A percentile compares a stretch with the other conserved stretches of the same genome.
These are phyloP conservation scores for Pyrenophora teres DNA, from an alignment of 2,329 filamentous ascomycete genomes.

Conservation along the genomic window DNA sequence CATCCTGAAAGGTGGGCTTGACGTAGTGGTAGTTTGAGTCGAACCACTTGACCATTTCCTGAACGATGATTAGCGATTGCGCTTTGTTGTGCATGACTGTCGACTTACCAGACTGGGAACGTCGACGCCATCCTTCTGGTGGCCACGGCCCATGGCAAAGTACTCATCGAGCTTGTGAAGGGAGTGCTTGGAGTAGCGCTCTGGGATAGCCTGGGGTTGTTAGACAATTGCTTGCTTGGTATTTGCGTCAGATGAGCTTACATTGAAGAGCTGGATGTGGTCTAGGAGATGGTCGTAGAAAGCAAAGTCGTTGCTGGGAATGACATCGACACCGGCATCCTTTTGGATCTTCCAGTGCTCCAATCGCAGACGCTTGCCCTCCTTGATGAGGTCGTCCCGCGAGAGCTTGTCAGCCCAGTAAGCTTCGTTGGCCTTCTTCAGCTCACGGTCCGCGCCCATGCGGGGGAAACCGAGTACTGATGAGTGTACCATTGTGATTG, in stretches of 20 bases:
- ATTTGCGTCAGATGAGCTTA: conserved; percentile 55
- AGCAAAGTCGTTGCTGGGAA: conserved; percentile 99
- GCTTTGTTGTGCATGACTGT: not conserved
- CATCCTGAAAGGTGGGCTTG: conserved; percentile 96
- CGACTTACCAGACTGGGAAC: conserved; percentile 74
- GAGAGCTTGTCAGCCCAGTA: conserved; percentile 97
- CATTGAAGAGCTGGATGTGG: conserved; percentile 97
- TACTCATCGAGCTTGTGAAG: conserved; percentile 92
- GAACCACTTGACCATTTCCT: conserved; percentile 99
- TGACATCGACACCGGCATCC: conserved; percentile 94
- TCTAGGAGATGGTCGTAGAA: conserved; percentile 97
- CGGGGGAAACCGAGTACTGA: conserved; percentile 97
- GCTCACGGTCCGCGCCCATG: conserved; percentile 97
- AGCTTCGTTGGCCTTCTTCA: conserved; percentile 99
- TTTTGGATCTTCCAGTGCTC: conserved; percentile 99
- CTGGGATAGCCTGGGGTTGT: conserved; percentile 74
- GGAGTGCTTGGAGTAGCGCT: conserved; percentile 89
- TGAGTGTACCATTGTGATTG: conserved; percentile 55
- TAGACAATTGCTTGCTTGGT: conserved; percentile 12
- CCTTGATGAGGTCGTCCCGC: conserved; percentile 83
- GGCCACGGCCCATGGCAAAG: conserved; percentile 99
- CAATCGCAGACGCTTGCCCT: conserved; percentile 95
- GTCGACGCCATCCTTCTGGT: conserved; percentile 92
- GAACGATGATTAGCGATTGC: conserved; percentile 28
- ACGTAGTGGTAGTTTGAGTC: conserved; percentile 99